Percentiles rank a stretch among this genome's conserved stretches.
phyloP scores from a whole-genome alignment of 371 early-diverging fungal species.

The Haplosporangium sp. region DNA sequence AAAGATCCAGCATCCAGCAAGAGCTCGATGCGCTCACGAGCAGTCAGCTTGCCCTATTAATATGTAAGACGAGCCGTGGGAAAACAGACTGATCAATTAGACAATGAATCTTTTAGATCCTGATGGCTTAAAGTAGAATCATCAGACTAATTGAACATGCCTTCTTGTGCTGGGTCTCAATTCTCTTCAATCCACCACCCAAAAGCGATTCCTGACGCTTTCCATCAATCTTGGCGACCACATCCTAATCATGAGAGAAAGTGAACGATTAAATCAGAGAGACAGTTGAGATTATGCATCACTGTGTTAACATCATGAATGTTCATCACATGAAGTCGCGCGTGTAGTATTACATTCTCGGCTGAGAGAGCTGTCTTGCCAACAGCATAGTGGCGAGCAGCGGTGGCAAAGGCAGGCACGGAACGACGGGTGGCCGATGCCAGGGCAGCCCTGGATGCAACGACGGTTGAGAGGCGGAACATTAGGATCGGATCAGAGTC shows the following conservation, averaged over 20 bases:
- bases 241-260: slow-evolving; percentile 36
- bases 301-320: too few species aligned
- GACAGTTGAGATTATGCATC: too few species aligned
- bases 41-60: slow-evolving; percentile 93
- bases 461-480: slow-evolving; percentile 43
- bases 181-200: slow-evolving; percentile 89
- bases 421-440: slow-evolving; percentile 53
- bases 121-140: slow-evolving; percentile 22
- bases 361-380: slow-evolving; percentile 55
- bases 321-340: too few species aligned
- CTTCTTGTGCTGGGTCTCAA: slow-evolving; percentile 92
- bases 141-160: slow-evolving; percentile 55
- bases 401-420: slow-evolving; percentile 48
- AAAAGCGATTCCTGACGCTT: slow-evolving; percentile 81
- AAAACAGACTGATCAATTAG: neutral
- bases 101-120: neutral
- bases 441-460: slow-evolving; percentile 52
- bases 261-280: neutral
- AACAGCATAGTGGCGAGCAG: slow-evolving; percentile 52
- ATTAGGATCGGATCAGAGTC: slow-evolving; percentile 13
- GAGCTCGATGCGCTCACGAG: slow-evolving; percentile 91
- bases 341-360: slow-evolving; percentile 29
- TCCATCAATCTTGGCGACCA: slow-evolving; percentile 65
- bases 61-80: neutral
- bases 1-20: slow-evolving; percentile 89